phyloP scores from a whole-genome alignment of 768 basidiomycete species.

The Pleurotus platypus region DNA sequence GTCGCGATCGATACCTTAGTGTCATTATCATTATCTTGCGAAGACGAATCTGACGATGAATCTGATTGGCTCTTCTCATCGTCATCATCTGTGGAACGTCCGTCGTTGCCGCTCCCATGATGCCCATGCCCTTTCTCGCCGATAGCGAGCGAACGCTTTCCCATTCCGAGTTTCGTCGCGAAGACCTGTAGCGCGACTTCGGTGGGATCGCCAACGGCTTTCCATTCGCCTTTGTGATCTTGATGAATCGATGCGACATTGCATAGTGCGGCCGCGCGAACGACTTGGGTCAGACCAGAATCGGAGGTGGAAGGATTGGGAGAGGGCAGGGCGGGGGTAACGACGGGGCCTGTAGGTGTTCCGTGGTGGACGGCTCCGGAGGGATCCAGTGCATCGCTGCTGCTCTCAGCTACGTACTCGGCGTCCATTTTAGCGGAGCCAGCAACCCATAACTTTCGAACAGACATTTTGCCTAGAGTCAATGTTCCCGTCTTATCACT shows the following conservation, averaged over 20 bases:
- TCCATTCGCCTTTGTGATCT: slow-evolving; percentile 39
- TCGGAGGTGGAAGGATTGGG: background rate
- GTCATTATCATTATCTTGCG: slow-evolving; percentile 21
- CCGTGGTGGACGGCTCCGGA: slow-evolving; percentile 22
- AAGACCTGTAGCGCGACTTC: slow-evolving; percentile 57
- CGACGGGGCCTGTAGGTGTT: slow-evolving; percentile 12
- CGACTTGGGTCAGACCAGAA: slow-evolving; percentile 23
- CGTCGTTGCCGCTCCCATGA: slow-evolving; percentile 13
- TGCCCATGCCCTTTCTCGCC: slow-evolving; percentile 13
- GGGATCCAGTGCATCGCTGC: slow-evolving; percentile 29
- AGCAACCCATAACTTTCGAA: slow-evolving; percentile 35
- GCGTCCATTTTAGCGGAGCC: slow-evolving; percentile 18
- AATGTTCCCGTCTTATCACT: slow-evolving; percentile 69
- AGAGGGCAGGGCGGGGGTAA: slow-evolving; percentile 14
- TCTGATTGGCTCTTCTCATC: slow-evolving; percentile 13
- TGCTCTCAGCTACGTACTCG: slow-evolving; percentile 29
- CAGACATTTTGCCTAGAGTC: slow-evolving; percentile 39
- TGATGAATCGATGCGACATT: slow-evolving; percentile 35
- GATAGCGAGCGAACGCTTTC: slow-evolving; percentile 24
- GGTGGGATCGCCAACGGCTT: slow-evolving; percentile 50
- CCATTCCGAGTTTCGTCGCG: slow-evolving; percentile 44
- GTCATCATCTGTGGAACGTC: slow-evolving; percentile 23
- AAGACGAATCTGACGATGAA: slow-evolving; percentile 3
- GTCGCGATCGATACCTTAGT: slow-evolving; percentile 1
- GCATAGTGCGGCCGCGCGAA: slow-evolving; percentile 30